phyloP scores from a whole-genome alignment of 805 yeast species.

The Metschnikowia shivogae region DNA sequence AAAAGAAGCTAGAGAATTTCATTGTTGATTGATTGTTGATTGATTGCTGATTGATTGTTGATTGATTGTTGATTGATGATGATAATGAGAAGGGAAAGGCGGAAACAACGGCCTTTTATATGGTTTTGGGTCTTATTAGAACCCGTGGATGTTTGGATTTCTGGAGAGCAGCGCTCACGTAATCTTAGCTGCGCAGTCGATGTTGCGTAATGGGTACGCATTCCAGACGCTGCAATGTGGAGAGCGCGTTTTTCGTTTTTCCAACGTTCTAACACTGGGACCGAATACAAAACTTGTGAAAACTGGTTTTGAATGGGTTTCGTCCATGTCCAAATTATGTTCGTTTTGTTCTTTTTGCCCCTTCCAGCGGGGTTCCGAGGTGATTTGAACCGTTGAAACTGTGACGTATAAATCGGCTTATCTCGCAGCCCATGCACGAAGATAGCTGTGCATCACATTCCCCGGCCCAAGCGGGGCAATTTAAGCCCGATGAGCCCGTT shows the following conservation, averaged over 20 bases:
- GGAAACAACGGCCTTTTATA: neutral
- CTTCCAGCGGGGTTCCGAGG: too few relatives aligned
- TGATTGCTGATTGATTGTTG: constrained; percentile 2
- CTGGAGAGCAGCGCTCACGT: neutral
- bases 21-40: neutral
- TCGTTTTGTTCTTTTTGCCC: too few relatives aligned
- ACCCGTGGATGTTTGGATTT: neutral
- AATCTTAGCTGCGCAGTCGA: neutral
- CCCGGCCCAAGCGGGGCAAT: neutral
- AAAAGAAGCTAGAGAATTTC: constrained; percentile 8
- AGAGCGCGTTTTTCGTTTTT: neutral
- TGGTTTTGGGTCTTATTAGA: neutral
- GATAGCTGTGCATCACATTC: neutral
- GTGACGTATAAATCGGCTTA: neutral
- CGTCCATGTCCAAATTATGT: too few relatives aligned
- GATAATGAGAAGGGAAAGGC: neutral
- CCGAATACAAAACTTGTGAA: too few relatives aligned
- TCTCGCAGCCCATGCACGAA: neutral
- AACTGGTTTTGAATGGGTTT: too few relatives aligned
- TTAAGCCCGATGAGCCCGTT: neutral
- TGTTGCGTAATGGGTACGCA: neutral
- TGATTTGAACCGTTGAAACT: neutral
- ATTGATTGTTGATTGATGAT: neutral
- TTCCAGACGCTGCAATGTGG: neutral
- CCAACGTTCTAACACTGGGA: neutral